Conservation (phyloP, 305 asterid species). For the Ajuga reptans region DNA sequence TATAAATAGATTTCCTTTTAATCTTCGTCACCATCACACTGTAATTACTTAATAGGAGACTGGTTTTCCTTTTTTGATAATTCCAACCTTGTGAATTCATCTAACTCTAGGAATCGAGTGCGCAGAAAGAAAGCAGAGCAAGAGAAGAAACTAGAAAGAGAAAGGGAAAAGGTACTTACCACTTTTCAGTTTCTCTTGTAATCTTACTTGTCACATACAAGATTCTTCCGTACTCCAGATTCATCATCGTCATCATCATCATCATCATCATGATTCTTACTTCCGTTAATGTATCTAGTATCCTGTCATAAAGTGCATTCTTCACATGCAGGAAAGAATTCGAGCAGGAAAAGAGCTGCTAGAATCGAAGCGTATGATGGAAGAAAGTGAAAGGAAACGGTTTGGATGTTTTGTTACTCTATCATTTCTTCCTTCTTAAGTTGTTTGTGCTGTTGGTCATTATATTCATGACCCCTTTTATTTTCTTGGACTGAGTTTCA, state of each 20-base stretch:
- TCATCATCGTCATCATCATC: background rate
- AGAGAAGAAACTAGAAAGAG: conserved; percentile 44
- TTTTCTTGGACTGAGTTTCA: conserved; percentile 19
- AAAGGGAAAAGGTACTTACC: conserved; percentile 55
- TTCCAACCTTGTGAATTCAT: background rate
- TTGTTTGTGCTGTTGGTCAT: conserved; percentile 4
- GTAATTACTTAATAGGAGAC: no score
- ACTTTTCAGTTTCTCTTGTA: background rate
- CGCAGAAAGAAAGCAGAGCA: conserved; percentile 41
- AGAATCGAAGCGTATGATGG: conserved; percentile 41
- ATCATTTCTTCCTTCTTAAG: background rate
- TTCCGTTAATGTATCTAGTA: conserved; percentile 4
- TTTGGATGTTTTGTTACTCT: conserved; percentile 18
- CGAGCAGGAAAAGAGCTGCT: conserved; percentile 44
- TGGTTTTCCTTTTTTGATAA: no score
- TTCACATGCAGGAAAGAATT: conserved; percentile 48
- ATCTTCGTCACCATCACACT: background rate
- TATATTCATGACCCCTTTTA: conserved; percentile 8
- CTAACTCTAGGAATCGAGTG: conserved; percentile 39
- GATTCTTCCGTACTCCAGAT: background rate
- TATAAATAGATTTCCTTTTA: background rate
- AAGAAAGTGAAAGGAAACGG: conserved; percentile 65
- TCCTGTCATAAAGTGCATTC: background rate
- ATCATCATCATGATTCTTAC: background rate
- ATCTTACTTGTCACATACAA: background rate